Evolutionary conservation across 495 filamentous ascomycete species (phyloP), one percentile per base, ranked within the genome.

Genomic region (Penicillium desertorum): DNA sequence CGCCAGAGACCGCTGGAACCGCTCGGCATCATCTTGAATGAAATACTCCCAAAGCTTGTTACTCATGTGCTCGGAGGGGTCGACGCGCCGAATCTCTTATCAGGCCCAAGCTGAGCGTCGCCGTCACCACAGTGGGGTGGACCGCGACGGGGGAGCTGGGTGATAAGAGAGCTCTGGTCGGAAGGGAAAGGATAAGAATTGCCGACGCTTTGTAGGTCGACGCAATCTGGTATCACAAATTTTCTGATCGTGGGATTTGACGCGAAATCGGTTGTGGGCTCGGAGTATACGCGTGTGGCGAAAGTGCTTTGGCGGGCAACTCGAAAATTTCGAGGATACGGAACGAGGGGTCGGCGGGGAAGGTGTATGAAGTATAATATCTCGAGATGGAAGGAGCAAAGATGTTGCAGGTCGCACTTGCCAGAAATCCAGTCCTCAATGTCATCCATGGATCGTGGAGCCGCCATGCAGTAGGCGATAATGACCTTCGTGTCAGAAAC

Each of bases 11-110:
- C 86, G 86, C 77, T 86, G 85, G 79, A 98, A 98, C 67, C 75
- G 85, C 65, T 93, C 91, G 80, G 93, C 88, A 79, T 98, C 91
- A 86, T 96, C 89, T 82, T 96, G 88, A 76, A 93, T 87, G 71
- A 91, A 98, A 73, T 82, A 90, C 78, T 90, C 89, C 93, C 94
- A 97, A 70, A 98, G 85, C 79, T 89, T 85, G 77, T 88, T 87
- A 83, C 89, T 96, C 95, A 98, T 98, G 86, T 86, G 88, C 81
- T 76, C 75, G 67, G 65, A 64, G 58, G 70, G 66, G 65, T 68
- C 54, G 61, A 59, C 61, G 64, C 69, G 69, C 71, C 71, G 74
- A 71, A 76, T 69, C 78, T 81, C 83, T 79, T 79, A 77, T 80
- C 81, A 79, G 81, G 84, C 86, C 83, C 71, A 76, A 71, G 73